phyloP scores from a whole-genome alignment of 805 yeast genomes.

The Yarrowia sp. region DNA sequence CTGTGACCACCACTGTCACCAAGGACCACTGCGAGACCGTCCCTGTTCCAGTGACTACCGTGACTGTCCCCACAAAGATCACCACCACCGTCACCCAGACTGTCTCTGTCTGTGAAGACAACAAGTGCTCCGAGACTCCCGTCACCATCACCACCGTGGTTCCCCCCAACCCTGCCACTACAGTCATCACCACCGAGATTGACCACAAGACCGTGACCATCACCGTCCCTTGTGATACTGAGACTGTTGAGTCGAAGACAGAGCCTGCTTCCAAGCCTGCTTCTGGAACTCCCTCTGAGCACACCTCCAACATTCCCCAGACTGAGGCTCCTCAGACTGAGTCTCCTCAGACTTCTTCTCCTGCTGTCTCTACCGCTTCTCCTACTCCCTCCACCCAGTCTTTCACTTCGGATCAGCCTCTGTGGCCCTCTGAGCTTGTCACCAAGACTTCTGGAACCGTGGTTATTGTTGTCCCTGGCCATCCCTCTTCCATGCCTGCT shows the following conservation, averaged over 20 bases:
- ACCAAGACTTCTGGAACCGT: slow-evolving; percentile 28
- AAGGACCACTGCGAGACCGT: slow-evolving; percentile 4
- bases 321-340: neutral
- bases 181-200: slow-evolving; percentile 26
- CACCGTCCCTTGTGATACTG: slow-evolving; percentile 33
- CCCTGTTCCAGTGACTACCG: neutral
- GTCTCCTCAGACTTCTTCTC: neutral
- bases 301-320: neutral
- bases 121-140: slow-evolving; percentile 24
- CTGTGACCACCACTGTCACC: slow-evolving; percentile 7
- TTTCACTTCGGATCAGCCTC: neutral
- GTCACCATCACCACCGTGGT: slow-evolving; percentile 32
- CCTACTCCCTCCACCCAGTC: slow-evolving; percentile 3
- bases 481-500: neutral
- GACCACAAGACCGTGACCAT: slow-evolving; percentile 24
- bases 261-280: slow-evolving; percentile 1
- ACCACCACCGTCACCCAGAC: slow-evolving; percentile 36
- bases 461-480: slow-evolving; percentile 11
- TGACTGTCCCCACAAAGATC: slow-evolving; percentile 16
- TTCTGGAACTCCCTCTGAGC: neutral
- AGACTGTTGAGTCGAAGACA: neutral
- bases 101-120: slow-evolving; percentile 13
- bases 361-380: neutral
- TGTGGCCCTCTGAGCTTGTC: slow-evolving; percentile 3
- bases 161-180: slow-evolving; percentile 19